Base-by-base conservation (phyloP, 108 stramenopile species). In the Cyclotella sp. region DNA sequence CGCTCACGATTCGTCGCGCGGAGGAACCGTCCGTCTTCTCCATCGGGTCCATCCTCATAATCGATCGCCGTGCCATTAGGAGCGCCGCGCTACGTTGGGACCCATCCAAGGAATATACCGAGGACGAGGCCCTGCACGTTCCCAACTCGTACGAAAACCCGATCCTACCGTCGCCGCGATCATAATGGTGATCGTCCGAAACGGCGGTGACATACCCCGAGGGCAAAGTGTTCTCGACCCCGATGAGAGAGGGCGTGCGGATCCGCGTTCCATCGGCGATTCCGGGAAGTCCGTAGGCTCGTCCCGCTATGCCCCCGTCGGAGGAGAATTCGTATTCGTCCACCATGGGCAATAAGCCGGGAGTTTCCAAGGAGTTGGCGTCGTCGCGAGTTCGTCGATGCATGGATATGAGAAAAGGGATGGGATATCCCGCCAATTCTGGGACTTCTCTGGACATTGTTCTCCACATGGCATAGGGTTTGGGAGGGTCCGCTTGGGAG, bases 211-310 rank as follows among this genome's bases (percentile, higher is more conserved):
- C 89, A 57, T 86, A 94, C 41, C 91, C 91, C 22, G 79, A 39
- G 0, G 93, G 90, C 12, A 94, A 39, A 11, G 90, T 94, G 14
- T 61, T 69, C 55, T 87, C 70, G n/a, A 91, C 73, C 34, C 85
- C 62, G 0, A 57, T 55, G 0, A 95, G 79, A 5, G 77, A 61
- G 12, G 89, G 68, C 14, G 91, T 92, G 53, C 89, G 62, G 22
- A 95, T 87, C 0, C 65, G 57, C 2, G 89, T 89, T n/a, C 94
- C 94, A 63, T 91, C 90, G 0, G 88, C 88, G 13, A 95, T 28
- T n/a, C 94, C 91, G 24, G 72, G 64, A 5, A 95, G 58, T 26
- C 91, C 94, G 66, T 89, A 89, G 9, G 84, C 86, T 10, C 75
- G 67, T 11, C 94, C 94, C 11, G 64, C 68, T 10, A 93, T 67